phyloP scores from a whole-genome alignment of 2,329 filamentous ascomycete genomes.

The Epichloe amarillans region DNA sequence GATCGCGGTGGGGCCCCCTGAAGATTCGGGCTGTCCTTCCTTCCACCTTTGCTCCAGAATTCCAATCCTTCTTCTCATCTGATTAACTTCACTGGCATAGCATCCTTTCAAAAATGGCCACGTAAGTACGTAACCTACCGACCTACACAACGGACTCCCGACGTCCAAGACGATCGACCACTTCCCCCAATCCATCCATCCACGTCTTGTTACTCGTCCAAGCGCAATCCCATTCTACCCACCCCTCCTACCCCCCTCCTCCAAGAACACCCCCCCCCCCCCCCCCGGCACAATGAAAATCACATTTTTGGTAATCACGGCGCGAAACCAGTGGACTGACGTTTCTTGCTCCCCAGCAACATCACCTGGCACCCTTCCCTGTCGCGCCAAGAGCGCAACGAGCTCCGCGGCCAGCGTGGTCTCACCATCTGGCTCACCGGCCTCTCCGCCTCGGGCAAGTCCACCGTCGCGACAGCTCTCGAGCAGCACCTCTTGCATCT shows the following conservation, averaged over 20 bases:
- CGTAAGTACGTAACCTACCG: constrained; percentile 7
- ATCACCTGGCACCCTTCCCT: constrained; percentile 83
- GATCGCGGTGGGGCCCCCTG: too few species aligned
- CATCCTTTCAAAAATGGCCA: constrained; percentile 7
- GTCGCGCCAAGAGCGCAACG: constrained; percentile 62
- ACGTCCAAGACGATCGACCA: not conserved
- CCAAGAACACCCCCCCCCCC: not conserved
- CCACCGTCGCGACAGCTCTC: constrained; percentile 88
- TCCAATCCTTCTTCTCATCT: not conserved
- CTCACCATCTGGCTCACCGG: constrained; percentile 98
- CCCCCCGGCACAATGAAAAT: too few species aligned
- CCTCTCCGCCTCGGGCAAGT: constrained; percentile 91
- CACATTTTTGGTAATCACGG: too few species aligned
- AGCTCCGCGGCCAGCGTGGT: constrained; percentile 68
- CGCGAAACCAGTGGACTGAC: too few species aligned
- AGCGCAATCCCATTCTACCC: not conserved
- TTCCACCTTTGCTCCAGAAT: too few species aligned
- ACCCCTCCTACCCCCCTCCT: not conserved
- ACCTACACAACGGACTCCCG: not conserved
- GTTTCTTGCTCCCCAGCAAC: constrained; percentile 42
- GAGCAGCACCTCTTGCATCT: constrained; percentile 92
- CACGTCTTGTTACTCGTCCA: not conserved
- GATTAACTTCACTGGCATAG: not conserved
- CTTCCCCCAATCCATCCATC: not conserved
- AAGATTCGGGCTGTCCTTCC: too few species aligned